Percentiles rank a stretch among this genome's conserved stretches.
phyloP scores from a whole-genome alignment of 176 grass and related monocot species.

The Microstegium vimineum region DNA sequence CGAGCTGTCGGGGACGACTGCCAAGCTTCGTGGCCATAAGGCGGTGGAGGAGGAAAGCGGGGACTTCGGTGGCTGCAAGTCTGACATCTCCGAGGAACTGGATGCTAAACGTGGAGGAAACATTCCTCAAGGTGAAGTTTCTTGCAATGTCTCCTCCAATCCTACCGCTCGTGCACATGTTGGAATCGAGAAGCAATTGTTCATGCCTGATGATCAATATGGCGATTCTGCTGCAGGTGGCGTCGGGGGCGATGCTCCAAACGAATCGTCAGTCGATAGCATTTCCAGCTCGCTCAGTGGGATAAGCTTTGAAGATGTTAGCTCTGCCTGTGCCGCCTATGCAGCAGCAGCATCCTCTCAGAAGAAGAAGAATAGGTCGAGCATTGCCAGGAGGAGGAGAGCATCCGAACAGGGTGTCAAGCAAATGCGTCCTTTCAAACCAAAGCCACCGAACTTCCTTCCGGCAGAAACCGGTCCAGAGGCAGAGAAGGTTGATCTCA shows the following conservation, averaged over 20 bases:
- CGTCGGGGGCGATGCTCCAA: neutral
- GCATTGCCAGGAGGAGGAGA: slow-evolving; percentile 30
- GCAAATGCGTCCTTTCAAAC: slow-evolving; percentile 53
- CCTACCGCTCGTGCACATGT: neutral
- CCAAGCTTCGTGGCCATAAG: neutral
- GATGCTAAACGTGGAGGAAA: neutral
- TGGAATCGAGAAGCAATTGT: neutral
- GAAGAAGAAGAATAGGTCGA: slow-evolving; percentile 20
- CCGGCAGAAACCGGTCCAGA: slow-evolving; percentile 43
- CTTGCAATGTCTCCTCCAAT: neutral
- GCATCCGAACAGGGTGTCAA: slow-evolving; percentile 16
- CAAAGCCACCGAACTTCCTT: slow-evolving; percentile 59
- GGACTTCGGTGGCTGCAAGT: slow-evolving; percentile 28
- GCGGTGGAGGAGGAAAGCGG: slow-evolving; percentile 10
- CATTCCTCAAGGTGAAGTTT: slow-evolving; percentile 21
- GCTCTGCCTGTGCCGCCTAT: neutral
- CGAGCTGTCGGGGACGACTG: neutral
- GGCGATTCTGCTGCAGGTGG: neutral
- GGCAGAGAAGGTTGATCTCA: slow-evolving; percentile 77
- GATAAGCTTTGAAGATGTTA: slow-evolving; percentile 42
- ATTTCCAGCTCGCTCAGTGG: slow-evolving; percentile 38
- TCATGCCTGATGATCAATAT: neutral
- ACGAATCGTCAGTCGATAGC: slow-evolving; percentile 40
- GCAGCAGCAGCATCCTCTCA: slow-evolving; percentile 22
- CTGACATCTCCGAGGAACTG: slow-evolving; percentile 33